Conservation (phyloP, 768 basidiomycete species). For the Hydnomerulius pinastri region DNA sequence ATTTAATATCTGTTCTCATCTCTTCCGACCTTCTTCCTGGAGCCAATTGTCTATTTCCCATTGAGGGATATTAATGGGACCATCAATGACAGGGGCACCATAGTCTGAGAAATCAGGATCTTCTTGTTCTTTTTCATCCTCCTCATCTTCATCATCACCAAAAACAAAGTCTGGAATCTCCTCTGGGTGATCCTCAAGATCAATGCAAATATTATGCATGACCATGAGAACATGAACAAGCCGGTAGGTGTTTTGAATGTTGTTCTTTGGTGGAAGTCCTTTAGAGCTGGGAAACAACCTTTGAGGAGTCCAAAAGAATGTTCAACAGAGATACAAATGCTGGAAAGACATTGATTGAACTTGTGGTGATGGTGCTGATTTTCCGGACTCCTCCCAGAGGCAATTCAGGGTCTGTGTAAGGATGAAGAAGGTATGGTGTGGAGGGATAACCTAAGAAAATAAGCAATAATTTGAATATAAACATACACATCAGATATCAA, state of each 20-base stretch:
- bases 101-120: neutral
- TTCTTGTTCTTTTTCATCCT: neutral
- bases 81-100: neutral
- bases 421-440: constrained; percentile 21
- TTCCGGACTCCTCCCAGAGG: neutral
- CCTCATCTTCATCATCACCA: neutral
- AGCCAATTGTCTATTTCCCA: constrained; percentile 13
- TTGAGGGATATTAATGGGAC: neutral
- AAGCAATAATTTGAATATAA: neutral
- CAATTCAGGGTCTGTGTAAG: constrained; percentile 27
- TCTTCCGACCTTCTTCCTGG: neutral
- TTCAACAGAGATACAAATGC: constrained; percentile 22
- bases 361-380: constrained; percentile 10
- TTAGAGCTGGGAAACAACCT: constrained; percentile 26
- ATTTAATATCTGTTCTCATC: constrained; percentile 4
- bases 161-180: constrained; percentile 4
- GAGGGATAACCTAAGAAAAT: constrained; percentile 23
- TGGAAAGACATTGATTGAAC: constrained; percentile 24
- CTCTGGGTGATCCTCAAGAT: constrained; percentile 17
- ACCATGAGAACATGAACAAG: constrained; percentile 23
- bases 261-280: constrained; percentile 12
- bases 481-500: neutral
- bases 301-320: constrained; percentile 34
- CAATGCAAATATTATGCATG: constrained; percentile 27
- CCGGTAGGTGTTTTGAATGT: constrained; percentile 20